These are phyloP conservation scores for Pleurotus platypus DNA, from an alignment of 768 basidiomycete genomes.

Conservation along the genomic window DNA sequence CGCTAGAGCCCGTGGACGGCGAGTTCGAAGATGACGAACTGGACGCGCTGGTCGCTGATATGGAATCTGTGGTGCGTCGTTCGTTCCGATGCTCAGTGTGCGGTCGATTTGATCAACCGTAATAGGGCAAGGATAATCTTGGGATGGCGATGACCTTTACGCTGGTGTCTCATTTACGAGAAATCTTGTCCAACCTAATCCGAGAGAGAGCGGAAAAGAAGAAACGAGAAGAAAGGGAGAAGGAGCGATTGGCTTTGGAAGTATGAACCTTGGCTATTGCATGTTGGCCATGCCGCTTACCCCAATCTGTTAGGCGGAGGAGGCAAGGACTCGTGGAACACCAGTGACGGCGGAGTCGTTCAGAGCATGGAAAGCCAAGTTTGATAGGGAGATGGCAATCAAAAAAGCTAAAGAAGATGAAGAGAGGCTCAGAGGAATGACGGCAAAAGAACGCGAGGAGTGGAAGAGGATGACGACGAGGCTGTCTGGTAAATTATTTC, in stretches of 20 bases:
- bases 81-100: neutral
- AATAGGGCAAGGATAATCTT: constrained; percentile 77
- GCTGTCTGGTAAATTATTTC: constrained; percentile 54
- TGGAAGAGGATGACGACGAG: constrained; percentile 60
- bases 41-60: constrained; percentile 48
- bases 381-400: constrained; percentile 62
- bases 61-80: constrained; percentile 52
- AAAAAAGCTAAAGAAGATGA: constrained; percentile 73
- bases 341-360: constrained; percentile 84
- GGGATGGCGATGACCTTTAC: constrained; percentile 99
- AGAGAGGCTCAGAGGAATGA: constrained; percentile 61
- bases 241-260: constrained; percentile 72
- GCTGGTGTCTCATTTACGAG: constrained; percentile 79
- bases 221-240: constrained; percentile 65
- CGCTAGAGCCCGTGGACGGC: constrained; percentile 59
- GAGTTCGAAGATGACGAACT: constrained; percentile 56
- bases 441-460: constrained; percentile 85
- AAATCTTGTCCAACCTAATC: constrained; percentile 66
- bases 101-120: neutral
- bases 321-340: constrained; percentile 87
- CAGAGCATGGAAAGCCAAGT: constrained; percentile 75
- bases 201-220: constrained; percentile 52
- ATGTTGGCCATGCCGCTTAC: constrained; percentile 1
- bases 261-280: constrained; percentile 32
- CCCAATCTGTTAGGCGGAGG: constrained; percentile 62